Evolutionary conservation across 257 asterid genomes (phyloP), one percentile per base, ranked within the genome.

Genomic region (Przewalskia tangutica): DNA sequence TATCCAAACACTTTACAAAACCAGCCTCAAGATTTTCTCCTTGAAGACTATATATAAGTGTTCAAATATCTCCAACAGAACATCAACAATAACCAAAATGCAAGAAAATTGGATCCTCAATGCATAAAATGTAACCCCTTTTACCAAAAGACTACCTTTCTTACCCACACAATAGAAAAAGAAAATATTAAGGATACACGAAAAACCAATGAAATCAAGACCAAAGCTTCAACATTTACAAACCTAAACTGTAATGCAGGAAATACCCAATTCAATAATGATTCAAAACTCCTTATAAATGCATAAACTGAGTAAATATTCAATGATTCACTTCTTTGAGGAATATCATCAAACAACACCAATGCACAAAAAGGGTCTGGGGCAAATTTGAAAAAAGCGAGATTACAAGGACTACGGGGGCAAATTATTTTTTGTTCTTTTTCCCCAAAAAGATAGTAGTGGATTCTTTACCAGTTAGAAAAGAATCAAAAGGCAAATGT

Each of bases 401-500:
- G 73, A 44, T 73, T 83, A 63, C 53, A 4, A 2, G 53, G 7
- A 48, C 9, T 48, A 6, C 1, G 53, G 53, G 11, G 53, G 12
- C 53, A 48, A 48, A 7, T 6, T 6, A 2, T 7, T 0, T 48
- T 48, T 48, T 48, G 6, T 48, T 48, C 44, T 32, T 38, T 38
- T 66, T 65, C 46, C 50, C 58, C 77, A 50, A n/a, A 82, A 84
- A 68, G 88, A 54, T 7, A 5, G 90, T 7, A 5, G 90, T 84
- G 79, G 83, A 79, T 68, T 86, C 89, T 83, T 83, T 51, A 79
- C 85, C 27, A 70, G 73, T 44, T 84, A 50, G 78, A 12, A 77
- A 86, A 86, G 91, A 90, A 90, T 87, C 88, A 84, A 84, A 81
- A 62, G 58, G 60, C 84, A 85, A 87, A 86, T 70, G 89, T 88